Evolutionary conservation across 441 rosid genomes (phyloP).

Genomic region (Croton setiger): DNA sequence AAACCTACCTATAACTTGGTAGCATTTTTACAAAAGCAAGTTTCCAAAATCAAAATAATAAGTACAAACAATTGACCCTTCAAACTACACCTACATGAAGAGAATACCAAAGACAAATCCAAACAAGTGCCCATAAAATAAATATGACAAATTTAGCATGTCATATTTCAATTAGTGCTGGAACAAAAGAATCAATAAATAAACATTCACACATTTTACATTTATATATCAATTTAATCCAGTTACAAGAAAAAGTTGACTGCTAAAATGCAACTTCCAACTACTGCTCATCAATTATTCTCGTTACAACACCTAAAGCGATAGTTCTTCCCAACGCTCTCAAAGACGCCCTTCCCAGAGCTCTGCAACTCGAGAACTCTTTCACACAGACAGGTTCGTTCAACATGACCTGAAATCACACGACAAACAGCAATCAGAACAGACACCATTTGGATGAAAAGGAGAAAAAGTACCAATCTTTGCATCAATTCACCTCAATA

Average conservation of each 20-base stretch:
- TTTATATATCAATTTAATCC: not conserved
- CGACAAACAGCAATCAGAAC: not conserved
- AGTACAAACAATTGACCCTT: too few species aligned
- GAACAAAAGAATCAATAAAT: conserved; percentile 17
- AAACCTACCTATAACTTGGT: too few species aligned
- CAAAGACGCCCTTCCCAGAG: conserved; percentile 86
- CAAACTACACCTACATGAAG: not conserved
- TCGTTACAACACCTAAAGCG: conserved; percentile 75
- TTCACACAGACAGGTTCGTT: conserved; percentile 66
- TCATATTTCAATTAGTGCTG: too few species aligned
- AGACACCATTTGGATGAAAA: not conserved
- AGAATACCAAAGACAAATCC: not conserved
- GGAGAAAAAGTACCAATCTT: not conserved
- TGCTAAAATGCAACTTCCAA: too few species aligned
- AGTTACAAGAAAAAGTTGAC: too few species aligned
- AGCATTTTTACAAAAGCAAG: too few species aligned
- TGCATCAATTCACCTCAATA: conserved; percentile 54
- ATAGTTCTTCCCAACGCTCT: conserved; percentile 78
- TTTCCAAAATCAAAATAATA: too few species aligned
- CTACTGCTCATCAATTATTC: conserved; percentile 55
- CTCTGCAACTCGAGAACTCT: conserved; percentile 66
- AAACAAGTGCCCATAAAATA: not conserved
- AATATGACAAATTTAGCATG: too few species aligned
- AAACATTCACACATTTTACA: not conserved
- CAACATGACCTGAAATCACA: conserved; percentile 55